These are phyloP conservation scores for Hypoxylon cercidicola DNA, from an alignment of 495 filamentous ascomycete genomes.

Conservation along the genomic window DNA sequence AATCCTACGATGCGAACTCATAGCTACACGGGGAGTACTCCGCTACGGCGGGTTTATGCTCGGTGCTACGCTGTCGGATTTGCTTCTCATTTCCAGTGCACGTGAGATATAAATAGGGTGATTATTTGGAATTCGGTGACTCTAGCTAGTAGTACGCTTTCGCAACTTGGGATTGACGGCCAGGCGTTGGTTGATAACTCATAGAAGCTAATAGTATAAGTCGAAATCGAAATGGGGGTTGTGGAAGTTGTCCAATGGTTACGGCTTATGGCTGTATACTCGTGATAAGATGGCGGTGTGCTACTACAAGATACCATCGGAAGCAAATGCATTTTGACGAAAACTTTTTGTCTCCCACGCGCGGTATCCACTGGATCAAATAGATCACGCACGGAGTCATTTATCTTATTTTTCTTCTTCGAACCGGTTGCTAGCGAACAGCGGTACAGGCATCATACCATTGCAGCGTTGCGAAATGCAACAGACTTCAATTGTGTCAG, in stretches of 20 bases:
- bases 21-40: no score
- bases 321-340: background rate
- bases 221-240: background rate
- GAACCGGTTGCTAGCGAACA: background rate
- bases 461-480: background rate
- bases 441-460: slow-evolving; percentile 13
- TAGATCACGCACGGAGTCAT: no score
- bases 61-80: no score
- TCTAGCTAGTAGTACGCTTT: no score
- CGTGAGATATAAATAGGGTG: no score
- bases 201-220: background rate
- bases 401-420: background rate
- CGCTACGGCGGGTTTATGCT: no score
- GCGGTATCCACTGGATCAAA: background rate
- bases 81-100: no score
- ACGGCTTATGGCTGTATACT: background rate
- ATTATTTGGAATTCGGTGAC: no score
- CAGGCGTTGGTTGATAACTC: no score
- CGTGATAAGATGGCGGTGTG: background rate
- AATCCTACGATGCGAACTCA: no score
- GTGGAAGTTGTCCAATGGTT: background rate
- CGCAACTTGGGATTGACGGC: no score
- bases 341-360: background rate
- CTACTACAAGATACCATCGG: background rate
- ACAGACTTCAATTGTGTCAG: background rate